Evolutionary conservation across 1,284 basidiomycete genomes (phyloP), one percentile per base, ranked within the genome.

Genomic region (Lentinula novae-zelandiae): DNA sequence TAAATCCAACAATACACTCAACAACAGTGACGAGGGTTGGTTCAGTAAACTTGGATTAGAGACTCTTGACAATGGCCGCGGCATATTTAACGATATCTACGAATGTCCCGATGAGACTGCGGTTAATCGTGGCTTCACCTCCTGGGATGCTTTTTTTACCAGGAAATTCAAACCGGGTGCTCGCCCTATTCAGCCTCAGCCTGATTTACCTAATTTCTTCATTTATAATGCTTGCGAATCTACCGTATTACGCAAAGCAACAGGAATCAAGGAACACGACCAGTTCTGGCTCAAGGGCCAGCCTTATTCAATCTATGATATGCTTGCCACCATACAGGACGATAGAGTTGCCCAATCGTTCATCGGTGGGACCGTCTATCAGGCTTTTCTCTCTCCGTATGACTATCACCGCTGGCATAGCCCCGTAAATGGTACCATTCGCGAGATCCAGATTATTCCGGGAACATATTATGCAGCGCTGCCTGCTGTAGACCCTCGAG

Each of bases 351-450:
- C 51, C 7, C 67, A 6, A 46, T 40, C 38, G 8, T 84, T 84
- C 60, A 69, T 74, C 7, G 81, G 79, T 1, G 82, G 82, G 0
- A 80, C 82, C 0, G 71, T 85, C 54, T 84, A 78, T 65, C 85
- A 86, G 64, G 81, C 78, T 0, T 84, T 80, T 72, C 76, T 86
- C 57, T 72, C 71, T 33, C 72, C 81, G 0, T 61, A 72, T 3
- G 74, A 75, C 13, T 86, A 83, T 65, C 83, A 85, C 63, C 80
- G 82, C 49, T 85, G 82, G 83, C 78, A 80, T 66, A 71, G 74
- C 33, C 84, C 84, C 7, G 74, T 86, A 5, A 71, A 73, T 10
- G 84, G 83, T 1, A 75, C 61, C 0, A 72, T 86, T 58, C 70
- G 73, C 31, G 79, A 78, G 59, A 72, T 75, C 1, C 74, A 74